A percentile compares a stretch with the other conserved stretches of the same genome.
Conservation (phyloP, 2,329 filamentous ascomycete genomes). For the Xylaria arbuscula region DNA sequence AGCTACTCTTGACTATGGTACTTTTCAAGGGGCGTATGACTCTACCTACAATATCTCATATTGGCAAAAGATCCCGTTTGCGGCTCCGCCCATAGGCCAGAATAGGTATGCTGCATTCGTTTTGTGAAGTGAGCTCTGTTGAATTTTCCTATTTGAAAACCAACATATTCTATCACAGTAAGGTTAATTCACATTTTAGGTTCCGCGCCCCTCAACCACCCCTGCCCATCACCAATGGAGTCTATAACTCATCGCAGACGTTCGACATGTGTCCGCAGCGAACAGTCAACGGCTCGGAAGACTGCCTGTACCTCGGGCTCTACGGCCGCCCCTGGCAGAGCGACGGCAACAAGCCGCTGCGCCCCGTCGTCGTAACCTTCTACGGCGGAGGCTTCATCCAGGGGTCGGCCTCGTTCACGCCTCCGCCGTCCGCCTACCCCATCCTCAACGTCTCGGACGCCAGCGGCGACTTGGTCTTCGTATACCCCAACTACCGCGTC, state of each 20-base stretch:
- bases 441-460: conserved; percentile 64
- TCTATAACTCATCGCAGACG: conserved; percentile 64
- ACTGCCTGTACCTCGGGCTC: conserved; percentile 70
- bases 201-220: conserved; percentile 71
- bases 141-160: too few species aligned
- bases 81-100: conserved; percentile 65
- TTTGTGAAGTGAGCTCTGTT: background rate
- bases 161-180: background rate
- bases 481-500: conserved; percentile 64
- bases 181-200: conserved; percentile 47
- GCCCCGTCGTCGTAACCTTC: conserved; percentile 69
- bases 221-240: conserved; percentile 56
- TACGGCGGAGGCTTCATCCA: conserved; percentile 72
- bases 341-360: conserved; percentile 51
- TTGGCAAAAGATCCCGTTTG: conserved; percentile 71
- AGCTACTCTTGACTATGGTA: conserved; percentile 60
- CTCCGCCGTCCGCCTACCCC: conserved; percentile 68
- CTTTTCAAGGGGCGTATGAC: conserved; percentile 64
- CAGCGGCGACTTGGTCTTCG: conserved; percentile 62
- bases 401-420: conserved; percentile 64
- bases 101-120: conserved; percentile 51
- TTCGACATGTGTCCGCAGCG: conserved; percentile 70
- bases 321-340: conserved; percentile 67
- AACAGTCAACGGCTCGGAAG: conserved; percentile 67
- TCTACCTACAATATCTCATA: conserved; percentile 66